phyloP scores from a whole-genome alignment of 2,329 filamentous ascomycete genomes.

The Penicillium psychrosexuale region DNA sequence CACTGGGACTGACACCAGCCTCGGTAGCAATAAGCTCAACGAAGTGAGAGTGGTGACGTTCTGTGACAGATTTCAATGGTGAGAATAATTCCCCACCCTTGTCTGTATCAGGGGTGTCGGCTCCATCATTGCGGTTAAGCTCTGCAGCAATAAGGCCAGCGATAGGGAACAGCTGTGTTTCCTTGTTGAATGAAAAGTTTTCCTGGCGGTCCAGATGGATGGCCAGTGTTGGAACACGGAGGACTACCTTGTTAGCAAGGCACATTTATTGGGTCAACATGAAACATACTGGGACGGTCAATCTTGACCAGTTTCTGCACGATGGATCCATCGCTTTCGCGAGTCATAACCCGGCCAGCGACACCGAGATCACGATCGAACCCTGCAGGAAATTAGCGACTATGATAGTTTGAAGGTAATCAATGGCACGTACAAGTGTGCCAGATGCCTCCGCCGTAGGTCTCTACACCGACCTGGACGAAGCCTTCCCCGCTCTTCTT shows the following conservation, averaged over 20 bases:
- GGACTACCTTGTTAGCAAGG: conserved; percentile 46
- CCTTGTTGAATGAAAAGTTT: conserved; percentile 92
- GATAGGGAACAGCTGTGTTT: conserved; percentile 92
- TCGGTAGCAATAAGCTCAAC: conserved; percentile 81
- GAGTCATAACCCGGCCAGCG: conserved; percentile 82
- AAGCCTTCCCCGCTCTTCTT: conserved; percentile 85
- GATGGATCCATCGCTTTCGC: conserved; percentile 68
- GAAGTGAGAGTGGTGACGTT: conserved; percentile 85
- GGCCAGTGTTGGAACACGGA: conserved; percentile 88
- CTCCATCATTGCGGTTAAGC: conserved; percentile 68
- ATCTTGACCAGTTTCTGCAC: conserved; percentile 85
- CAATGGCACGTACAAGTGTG: conserved; percentile 65
- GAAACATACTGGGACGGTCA: conserved; percentile 65
- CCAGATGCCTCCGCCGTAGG: conserved; percentile 95
- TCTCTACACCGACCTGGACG: conserved; percentile 91
- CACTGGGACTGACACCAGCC: conserved; percentile 64
- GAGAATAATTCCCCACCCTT: conserved; percentile 64
- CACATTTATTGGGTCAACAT: not conserved
- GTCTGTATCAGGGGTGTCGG: conserved; percentile 34
- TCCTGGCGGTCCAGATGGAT: conserved; percentile 87
- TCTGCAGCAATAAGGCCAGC: conserved; percentile 82
- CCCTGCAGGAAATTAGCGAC: conserved; percentile 47
- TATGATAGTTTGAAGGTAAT: not conserved
- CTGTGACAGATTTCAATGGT: conserved; percentile 71
- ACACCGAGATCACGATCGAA: conserved; percentile 93